Conservation (phyloP, 768 basidiomycete species). For the Flagelloscypha sp. region DNA sequence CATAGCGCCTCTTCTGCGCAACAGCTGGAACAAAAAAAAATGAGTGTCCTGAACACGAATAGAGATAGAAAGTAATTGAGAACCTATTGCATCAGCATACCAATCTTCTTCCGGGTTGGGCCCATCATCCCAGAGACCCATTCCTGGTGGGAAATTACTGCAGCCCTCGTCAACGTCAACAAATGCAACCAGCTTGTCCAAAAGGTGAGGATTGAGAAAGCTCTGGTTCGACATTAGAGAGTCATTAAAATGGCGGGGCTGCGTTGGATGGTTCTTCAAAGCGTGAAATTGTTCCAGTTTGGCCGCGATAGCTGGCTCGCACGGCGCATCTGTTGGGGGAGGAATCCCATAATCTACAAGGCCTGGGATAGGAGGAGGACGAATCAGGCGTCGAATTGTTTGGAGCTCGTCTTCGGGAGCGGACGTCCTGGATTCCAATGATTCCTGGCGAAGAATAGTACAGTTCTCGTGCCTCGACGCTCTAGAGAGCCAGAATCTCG, state of each 20-base stretch:
- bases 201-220: conserved; percentile 96
- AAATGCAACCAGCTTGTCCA: conserved; percentile 90
- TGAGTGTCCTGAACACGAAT: conserved; percentile 20
- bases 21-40: conserved; percentile 6
- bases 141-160: conserved; percentile 77
- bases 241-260: conserved; percentile 90
- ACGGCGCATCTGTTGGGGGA: conserved; percentile 40
- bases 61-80: conserved; percentile 20
- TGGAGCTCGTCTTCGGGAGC: conserved; percentile 38
- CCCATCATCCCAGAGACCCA: conserved; percentile 51
- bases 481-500: conserved; percentile 1
- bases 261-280: conserved; percentile 52
- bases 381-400: conserved; percentile 46
- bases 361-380: conserved; percentile 57
- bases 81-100: conserved; percentile 75
- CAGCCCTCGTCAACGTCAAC: conserved; percentile 82
- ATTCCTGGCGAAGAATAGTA: conserved; percentile 3
- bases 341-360: conserved; percentile 75
- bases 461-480: conserved; percentile 3
- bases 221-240: conserved; percentile 87
- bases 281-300: conserved; percentile 75
- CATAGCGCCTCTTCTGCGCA: conserved; percentile 51
- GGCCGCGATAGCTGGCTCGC: conserved; percentile 54
- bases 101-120: conserved; percentile 41
- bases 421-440: no score